Conservation (phyloP, 108 stramenopile genomes). For the Stephanodiscus minutulus region DNA sequence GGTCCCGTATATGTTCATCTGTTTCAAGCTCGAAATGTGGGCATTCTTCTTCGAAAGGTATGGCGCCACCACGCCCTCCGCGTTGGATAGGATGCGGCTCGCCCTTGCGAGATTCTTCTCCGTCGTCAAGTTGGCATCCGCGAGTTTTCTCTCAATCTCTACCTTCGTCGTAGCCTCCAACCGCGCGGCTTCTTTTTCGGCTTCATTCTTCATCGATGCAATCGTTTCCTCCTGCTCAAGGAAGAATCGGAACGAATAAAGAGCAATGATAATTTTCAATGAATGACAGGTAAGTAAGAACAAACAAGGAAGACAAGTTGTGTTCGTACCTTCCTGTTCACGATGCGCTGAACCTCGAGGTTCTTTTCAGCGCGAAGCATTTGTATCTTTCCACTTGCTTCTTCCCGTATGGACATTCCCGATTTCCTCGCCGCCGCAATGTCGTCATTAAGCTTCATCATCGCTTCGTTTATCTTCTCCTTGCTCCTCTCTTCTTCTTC, state of each 20-base stretch:
- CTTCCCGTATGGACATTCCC: conserved; percentile 19
- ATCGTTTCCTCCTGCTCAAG: conserved; percentile 25
- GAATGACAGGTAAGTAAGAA: neutral
- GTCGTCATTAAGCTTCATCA: conserved; percentile 34
- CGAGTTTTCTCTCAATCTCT: conserved; percentile 27
- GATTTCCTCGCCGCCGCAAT: conserved; percentile 23
- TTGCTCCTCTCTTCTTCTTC: conserved; percentile 21
- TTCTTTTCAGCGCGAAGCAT: conserved; percentile 23
- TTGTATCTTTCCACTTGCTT: conserved; percentile 20
- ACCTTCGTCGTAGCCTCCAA: conserved; percentile 25
- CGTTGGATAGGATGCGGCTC: conserved; percentile 12
- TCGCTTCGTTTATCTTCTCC: conserved; percentile 27
- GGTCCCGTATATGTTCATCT: conserved; percentile 20
- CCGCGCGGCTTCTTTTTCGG: conserved; percentile 23
- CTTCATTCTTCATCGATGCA: conserved; percentile 20
- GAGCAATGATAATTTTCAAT: neutral
- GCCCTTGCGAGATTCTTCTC: conserved; percentile 31
- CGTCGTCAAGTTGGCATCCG: conserved; percentile 8
- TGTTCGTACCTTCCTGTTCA: conserved; percentile 16
- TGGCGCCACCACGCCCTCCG: conserved; percentile 31
- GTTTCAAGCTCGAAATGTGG: conserved; percentile 22
- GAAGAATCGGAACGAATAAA: neutral
- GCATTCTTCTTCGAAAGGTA: conserved; percentile 27
- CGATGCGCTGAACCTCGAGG: conserved; percentile 32
- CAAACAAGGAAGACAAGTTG: neutral